A percentile compares a stretch with the other conserved stretches of the same genome.
These are phyloP conservation scores for Cenchrus purpureus DNA, from an alignment of 176 grass and related monocot genomes.

Conservation along the genomic window DNA sequence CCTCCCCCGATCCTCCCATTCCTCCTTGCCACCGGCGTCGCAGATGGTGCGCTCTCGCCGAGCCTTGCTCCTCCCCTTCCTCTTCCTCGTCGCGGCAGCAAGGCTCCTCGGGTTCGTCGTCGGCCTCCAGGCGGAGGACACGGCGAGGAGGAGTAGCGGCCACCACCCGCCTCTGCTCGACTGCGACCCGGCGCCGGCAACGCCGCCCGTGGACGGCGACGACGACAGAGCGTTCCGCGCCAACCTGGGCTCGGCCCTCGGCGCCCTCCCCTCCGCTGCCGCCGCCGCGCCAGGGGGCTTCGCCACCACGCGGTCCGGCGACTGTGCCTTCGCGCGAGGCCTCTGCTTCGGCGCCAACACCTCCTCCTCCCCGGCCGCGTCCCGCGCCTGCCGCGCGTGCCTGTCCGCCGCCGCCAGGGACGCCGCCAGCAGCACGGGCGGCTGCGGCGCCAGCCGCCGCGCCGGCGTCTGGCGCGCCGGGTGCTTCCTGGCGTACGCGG, in stretches of 20 bases:
- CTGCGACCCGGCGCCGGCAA: neutral
- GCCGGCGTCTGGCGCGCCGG: neutral
- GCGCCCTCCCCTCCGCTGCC: neutral
- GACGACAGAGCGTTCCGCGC: neutral
- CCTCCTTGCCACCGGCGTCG: no score
- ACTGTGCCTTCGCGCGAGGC: neutral
- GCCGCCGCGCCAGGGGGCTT: neutral
- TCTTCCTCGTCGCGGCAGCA: no score
- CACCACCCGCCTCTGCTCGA: neutral
- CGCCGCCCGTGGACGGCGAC: neutral
- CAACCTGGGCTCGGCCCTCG: neutral
- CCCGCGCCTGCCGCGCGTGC: neutral
- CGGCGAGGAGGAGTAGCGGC: neutral
- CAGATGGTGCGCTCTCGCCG: no score
- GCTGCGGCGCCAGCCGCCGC: neutral
- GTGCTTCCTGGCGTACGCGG: slow-evolving; percentile 3
- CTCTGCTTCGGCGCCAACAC: slow-evolving; percentile 3
- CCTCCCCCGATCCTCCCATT: no score
- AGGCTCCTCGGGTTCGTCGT: neutral
- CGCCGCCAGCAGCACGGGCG: neutral
- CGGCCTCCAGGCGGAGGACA: neutral
- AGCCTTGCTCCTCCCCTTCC: no score
- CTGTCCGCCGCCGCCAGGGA: slow-evolving; percentile 12
- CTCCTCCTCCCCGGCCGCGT: neutral
- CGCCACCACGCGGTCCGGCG: neutral